Evolutionary conservation across 306 rosid species (phyloP), one percentile per base, ranked within the genome.

Genomic region (Morella rubra): DNA sequence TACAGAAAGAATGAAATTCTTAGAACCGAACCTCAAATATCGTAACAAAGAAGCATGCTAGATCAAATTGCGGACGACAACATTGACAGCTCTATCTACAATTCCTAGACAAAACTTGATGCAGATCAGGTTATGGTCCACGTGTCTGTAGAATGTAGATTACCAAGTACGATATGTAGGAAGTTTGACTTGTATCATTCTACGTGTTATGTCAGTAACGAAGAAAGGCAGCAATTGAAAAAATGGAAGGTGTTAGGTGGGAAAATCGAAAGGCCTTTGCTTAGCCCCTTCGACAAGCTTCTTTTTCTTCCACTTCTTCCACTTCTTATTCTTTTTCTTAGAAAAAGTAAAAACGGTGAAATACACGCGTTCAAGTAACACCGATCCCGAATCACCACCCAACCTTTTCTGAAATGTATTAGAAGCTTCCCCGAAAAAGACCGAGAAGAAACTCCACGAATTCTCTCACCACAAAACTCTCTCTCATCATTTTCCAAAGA

Each of bases 241-340:
- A 86, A 78, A 78, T 79, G 69, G 73, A 62, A 76, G 52, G 87
- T 4, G 86, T 76, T 89, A 87, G 97, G 94, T 89, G 82, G 79
- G 82, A 73, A 83, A 55, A 64, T 81, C 82, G 79, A 84, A 83
- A 76, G 61, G 37, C 37, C 32, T 79, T 79, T 49, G 64, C 67
- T 19, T 50, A 75, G 85, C 90, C 79, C 66, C 86, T 82, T 58
- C 46, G 15, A 77, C 61, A 37, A 53, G 49, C 50, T 37, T 54
- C 40, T 67, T 59, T 64, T 12, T 53, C 72, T 41, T 60, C 10
- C 44, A n/a, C n/a, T 81, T 66, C 73, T 24, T 10, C 42, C 68
- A 7, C 16, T 68, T 5, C 44, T 40, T 27, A 1, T 27, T 1
- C 70, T 49, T 47, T 62, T 73, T n/a, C 50, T 44, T 10, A n/a